Conservation (phyloP, 495 filamentous ascomycete genomes). For the Letharia columbiana region DNA sequence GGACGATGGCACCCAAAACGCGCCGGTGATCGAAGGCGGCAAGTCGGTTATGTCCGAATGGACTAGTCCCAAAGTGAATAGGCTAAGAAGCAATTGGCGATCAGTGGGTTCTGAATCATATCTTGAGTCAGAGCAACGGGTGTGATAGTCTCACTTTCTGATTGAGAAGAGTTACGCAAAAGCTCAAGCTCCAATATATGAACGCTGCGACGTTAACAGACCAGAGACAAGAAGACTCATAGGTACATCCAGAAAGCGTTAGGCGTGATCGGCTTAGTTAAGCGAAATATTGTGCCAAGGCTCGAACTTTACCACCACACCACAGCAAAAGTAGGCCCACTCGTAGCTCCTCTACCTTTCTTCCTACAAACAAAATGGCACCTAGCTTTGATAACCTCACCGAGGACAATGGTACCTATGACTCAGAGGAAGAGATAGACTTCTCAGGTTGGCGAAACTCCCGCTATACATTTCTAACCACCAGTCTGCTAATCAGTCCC, state of each 20-base stretch:
- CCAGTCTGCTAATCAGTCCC: constrained; percentile 24
- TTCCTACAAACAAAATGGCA: constrained; percentile 43
- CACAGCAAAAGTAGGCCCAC: neutral
- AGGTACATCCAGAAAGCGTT: neutral
- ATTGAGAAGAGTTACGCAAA: no score
- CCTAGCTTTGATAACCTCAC: constrained; percentile 65
- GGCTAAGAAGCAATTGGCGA: neutral
- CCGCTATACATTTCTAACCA: constrained; percentile 18
- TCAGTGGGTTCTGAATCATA: neutral
- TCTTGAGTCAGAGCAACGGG: neutral
- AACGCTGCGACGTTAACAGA: no score
- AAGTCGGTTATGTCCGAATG: neutral
- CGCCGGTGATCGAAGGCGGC: neutral
- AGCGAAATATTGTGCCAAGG: neutral
- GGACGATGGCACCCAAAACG: neutral
- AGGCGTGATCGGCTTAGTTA: neutral
- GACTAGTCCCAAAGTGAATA: neutral
- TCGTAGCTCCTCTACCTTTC: neutral
- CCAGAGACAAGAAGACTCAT: no score
- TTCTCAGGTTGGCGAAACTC: constrained; percentile 55
- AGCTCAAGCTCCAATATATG: no score
- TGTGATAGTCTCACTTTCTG: neutral
- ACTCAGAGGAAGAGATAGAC: constrained; percentile 86
- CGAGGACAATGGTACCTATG: constrained; percentile 76
- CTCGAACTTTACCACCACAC: neutral